These are phyloP conservation scores for Tulasnella calospora DNA, from an alignment of 768 basidiomycete genomes.

Conservation along the genomic window DNA sequence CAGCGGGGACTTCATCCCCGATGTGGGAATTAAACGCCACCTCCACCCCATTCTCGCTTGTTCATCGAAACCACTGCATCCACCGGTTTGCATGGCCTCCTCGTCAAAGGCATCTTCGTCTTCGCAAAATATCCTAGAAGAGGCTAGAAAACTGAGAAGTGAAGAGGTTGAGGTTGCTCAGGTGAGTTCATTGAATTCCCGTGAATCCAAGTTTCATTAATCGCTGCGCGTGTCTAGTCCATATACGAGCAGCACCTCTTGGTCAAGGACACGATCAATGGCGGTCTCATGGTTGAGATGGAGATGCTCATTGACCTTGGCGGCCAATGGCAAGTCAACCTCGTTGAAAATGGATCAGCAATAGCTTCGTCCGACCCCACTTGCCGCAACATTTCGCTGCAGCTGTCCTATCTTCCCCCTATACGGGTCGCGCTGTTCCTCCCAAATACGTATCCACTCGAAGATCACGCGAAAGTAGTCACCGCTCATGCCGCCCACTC, in stretches of 20 bases:
- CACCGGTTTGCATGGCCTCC: neutral
- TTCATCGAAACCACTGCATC: neutral
- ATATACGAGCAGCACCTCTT: neutral
- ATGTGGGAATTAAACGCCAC: neutral
- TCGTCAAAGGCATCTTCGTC: neutral
- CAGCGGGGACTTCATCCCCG: neutral
- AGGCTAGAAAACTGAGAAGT: neutral
- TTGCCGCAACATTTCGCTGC: neutral
- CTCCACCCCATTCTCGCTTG: neutral
- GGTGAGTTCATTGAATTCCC: neutral
- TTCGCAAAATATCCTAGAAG: neutral
- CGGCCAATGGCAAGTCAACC: neutral
- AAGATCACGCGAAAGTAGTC: neutral
- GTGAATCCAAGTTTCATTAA: neutral
- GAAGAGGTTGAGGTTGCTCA: conserved; percentile 8
- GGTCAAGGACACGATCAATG: neutral
- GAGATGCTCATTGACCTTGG: conserved; percentile 8
- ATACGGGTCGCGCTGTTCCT: neutral
- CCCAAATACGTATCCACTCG: conserved; percentile 10
- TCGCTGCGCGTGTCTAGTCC: neutral
- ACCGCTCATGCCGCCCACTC: conserved; percentile 12
- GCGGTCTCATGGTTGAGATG: neutral
- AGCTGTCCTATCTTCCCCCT: conserved; percentile 18
- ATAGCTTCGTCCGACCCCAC: neutral
- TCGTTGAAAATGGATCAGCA: neutral